These are phyloP conservation scores for Plasmodium gallinaceum DNA, from an alignment of 169 alveolate genomes.

Conservation along the genomic window DNA sequence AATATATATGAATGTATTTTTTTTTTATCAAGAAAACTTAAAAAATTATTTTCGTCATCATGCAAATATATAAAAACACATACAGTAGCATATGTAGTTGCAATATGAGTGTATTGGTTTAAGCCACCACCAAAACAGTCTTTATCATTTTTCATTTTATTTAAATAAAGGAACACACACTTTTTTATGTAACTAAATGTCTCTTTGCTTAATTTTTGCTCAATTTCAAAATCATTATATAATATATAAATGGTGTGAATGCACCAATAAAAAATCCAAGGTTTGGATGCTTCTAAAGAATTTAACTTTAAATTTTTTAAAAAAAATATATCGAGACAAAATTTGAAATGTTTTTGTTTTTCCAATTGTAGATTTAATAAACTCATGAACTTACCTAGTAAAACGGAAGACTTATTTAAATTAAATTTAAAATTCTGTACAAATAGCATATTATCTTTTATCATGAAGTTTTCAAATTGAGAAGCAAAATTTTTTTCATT, in stretches of 20 bases:
- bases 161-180: constrained; percentile 52
- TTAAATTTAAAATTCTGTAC: constrained; percentile 26
- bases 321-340: constrained; percentile 72
- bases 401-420: constrained; percentile 56
- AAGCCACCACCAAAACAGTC: constrained; percentile 96
- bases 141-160: constrained; percentile 69
- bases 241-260: constrained; percentile 55
- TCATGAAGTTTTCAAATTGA: constrained; percentile 13
- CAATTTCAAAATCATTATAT: constrained; percentile 63
- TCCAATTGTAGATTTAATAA: constrained; percentile 62
- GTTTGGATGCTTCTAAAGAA: constrained; percentile 73
- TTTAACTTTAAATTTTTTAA: constrained; percentile 56
- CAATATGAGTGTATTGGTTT: constrained; percentile 91
- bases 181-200: constrained; percentile 59
- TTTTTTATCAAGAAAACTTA: constrained; percentile 90
- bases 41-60: constrained; percentile 83
- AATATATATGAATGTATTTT: constrained; percentile 91
- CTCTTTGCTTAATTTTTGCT: constrained; percentile 39
- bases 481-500: not conserved
- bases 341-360: constrained; percentile 62
- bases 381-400: constrained; percentile 55
- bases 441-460: constrained; percentile 24
- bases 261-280: constrained; percentile 78
- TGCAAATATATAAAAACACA: constrained; percentile 80
- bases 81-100: constrained; percentile 94